phyloP scores from a whole-genome alignment of 2,329 filamentous ascomycete species.

The Monilinia aucupariae region DNA sequence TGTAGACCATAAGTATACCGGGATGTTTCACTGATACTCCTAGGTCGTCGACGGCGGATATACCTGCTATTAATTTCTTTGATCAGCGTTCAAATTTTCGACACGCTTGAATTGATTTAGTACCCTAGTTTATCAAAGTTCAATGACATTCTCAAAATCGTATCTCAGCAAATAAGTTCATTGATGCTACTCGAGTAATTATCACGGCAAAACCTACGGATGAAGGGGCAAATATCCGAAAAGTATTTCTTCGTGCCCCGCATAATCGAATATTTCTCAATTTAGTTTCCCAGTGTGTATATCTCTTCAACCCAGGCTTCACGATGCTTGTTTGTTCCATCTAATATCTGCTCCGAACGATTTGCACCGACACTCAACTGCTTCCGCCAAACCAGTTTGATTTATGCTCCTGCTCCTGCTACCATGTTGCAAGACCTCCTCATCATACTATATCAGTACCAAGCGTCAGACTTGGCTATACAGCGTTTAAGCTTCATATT shows the following conservation, averaged over 20 bases:
- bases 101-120: background rate
- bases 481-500: too few species aligned
- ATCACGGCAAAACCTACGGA: background rate
- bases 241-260: conserved; percentile 4
- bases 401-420: too few species aligned
- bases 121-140: background rate
- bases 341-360: background rate
- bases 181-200: too few species aligned
- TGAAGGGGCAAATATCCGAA: background rate
- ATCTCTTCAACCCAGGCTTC: background rate
- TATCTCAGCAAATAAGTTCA: background rate
- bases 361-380: too few species aligned
- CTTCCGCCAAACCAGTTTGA: too few species aligned
- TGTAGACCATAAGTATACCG: background rate
- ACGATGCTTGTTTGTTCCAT: background rate
- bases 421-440: too few species aligned
- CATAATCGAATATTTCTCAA: background rate
- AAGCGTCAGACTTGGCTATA: too few species aligned
- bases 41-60: conserved; percentile 28
- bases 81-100: conserved; percentile 21
- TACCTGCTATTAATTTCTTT: conserved; percentile 21
- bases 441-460: too few species aligned
- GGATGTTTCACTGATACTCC: background rate
- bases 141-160: background rate
- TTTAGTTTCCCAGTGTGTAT: background rate